phyloP scores from a whole-genome alignment of 345 rosid species.

The Eucalyptus marginata region DNA sequence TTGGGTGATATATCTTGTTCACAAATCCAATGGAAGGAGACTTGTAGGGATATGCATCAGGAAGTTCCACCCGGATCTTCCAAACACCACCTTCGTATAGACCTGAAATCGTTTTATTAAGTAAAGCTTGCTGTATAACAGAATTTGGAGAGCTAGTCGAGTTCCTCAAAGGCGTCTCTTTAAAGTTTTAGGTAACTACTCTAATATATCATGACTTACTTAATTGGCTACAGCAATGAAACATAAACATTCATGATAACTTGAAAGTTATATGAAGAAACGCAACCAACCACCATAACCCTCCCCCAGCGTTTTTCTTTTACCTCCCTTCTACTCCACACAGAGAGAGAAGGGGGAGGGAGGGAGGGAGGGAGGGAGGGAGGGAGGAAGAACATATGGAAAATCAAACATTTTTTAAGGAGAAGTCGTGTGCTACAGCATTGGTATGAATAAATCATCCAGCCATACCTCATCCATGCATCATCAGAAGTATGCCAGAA shows the following conservation, averaged over 20 bases:
- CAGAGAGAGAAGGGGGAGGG: background rate
- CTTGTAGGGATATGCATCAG: conserved; percentile 70
- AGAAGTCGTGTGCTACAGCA: background rate
- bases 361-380: background rate
- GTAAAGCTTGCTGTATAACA: background rate
- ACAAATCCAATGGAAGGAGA: conserved; percentile 67
- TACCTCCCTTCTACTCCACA: background rate
- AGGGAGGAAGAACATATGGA: background rate
- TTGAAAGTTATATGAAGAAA: background rate
- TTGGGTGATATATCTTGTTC: conserved; percentile 73
- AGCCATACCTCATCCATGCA: background rate
- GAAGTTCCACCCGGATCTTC: conserved; percentile 69
- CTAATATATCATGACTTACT: background rate
- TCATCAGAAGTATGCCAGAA: background rate
- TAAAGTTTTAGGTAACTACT: background rate
- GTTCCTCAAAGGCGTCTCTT: background rate
- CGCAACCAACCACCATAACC: background rate
- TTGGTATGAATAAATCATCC: background rate
- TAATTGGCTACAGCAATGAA: background rate
- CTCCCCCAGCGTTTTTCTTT: background rate
- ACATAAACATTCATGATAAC: background rate
- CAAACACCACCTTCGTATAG: conserved; percentile 64
- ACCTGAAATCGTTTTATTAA: conserved; percentile 24
- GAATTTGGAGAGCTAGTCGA: background rate
- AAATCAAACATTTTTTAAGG: background rate